Evolutionary conservation across 306 rosid genomes (phyloP).

Genomic region (Lupinus albus): DNA sequence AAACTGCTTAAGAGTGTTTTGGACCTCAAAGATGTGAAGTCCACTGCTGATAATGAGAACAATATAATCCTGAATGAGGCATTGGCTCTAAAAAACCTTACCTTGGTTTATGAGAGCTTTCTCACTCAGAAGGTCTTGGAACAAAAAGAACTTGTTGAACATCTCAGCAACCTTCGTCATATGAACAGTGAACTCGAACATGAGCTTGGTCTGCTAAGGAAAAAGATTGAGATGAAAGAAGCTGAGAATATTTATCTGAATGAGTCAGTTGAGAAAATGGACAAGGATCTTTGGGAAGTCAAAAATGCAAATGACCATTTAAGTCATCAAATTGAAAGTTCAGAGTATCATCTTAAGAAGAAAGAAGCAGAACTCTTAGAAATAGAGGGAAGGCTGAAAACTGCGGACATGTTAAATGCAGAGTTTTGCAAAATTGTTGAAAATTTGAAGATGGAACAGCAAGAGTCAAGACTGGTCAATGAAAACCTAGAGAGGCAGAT

Average conservation of each 20-base stretch:
- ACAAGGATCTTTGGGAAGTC: constrained; percentile 56
- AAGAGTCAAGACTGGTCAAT: constrained; percentile 49
- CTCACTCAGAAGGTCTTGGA: constrained; percentile 64
- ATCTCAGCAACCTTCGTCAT: constrained; percentile 49
- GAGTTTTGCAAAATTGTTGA: constrained; percentile 59
- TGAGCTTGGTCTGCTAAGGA: constrained; percentile 56
- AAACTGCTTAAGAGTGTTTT: constrained; percentile 53
- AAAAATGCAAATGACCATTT: constrained; percentile 55
- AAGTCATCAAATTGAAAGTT: constrained; percentile 50
- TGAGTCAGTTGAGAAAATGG: constrained; percentile 54
- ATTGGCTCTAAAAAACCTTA: constrained; percentile 56
- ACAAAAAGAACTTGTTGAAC: constrained; percentile 56
- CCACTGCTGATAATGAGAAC: constrained; percentile 60
- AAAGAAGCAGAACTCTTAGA: constrained; percentile 65
- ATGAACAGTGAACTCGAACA: constrained; percentile 58
- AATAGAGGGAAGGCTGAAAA: constrained; percentile 64
- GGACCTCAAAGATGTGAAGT: constrained; percentile 60
- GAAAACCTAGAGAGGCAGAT: constrained; percentile 63
- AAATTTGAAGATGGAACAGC: constrained; percentile 63
- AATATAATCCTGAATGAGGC: constrained; percentile 59
- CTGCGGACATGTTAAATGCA: constrained; percentile 54
- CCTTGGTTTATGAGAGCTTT: constrained; percentile 64
- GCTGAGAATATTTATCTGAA: constrained; percentile 58
- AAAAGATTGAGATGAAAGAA: constrained; percentile 59
- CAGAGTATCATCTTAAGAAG: constrained; percentile 50